Conservation (phyloP, 192 early-diverging fungal genomes). For the Podila epicladia region DNA sequence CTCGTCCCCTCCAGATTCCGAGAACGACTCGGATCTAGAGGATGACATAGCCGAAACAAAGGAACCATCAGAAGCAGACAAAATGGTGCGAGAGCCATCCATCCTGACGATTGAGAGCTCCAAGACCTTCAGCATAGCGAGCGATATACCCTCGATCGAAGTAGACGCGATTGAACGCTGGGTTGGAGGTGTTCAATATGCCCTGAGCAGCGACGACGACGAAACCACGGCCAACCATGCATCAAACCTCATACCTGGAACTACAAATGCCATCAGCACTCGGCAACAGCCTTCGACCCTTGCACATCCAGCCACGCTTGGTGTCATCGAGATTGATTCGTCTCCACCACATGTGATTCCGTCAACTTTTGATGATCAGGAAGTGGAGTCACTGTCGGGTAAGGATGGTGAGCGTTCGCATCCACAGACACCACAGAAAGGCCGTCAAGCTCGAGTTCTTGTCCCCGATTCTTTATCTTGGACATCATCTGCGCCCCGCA, state of each 20-base stretch:
- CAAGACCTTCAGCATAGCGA: neutral
- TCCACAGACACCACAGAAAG: neutral
- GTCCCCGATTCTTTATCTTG: neutral
- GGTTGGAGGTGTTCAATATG: constrained; percentile 6
- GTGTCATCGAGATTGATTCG: too few relatives aligned
- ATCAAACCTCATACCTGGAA: too few relatives aligned
- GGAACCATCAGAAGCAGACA: neutral
- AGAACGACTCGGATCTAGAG: neutral
- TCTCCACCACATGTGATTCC: too few relatives aligned
- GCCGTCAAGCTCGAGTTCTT: too few relatives aligned
- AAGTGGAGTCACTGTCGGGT: too few relatives aligned
- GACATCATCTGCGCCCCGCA: neutral
- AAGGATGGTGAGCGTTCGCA: neutral
- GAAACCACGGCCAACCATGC: too few relatives aligned
- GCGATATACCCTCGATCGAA: constrained; percentile 3
- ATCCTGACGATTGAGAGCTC: constrained; percentile 2
- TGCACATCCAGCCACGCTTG: too few relatives aligned
- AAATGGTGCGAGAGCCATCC: neutral
- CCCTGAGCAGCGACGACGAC: neutral
- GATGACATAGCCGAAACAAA: neutral
- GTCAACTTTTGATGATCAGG: too few relatives aligned
- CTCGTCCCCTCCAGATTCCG: too few relatives aligned
- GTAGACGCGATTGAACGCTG: constrained; percentile 5
- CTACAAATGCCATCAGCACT: too few relatives aligned
- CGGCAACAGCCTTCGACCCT: too few relatives aligned